phyloP scores from a whole-genome alignment of 768 basidiomycete species.

The Harrya chromipes region DNA sequence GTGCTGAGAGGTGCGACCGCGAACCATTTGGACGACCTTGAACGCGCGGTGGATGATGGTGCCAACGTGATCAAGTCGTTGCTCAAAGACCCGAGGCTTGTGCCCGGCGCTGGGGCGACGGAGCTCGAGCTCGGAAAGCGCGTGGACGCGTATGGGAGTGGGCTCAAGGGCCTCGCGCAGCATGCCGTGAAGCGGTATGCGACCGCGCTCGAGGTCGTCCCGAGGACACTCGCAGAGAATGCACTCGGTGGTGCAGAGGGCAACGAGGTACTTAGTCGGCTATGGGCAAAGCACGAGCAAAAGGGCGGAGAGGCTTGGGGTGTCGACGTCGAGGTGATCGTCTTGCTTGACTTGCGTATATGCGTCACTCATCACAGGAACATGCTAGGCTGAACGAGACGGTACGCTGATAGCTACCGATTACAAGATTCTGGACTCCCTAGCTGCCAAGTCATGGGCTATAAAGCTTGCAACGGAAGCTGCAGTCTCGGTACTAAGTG shows the following conservation, averaged over 20 bases:
- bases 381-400: slow-evolving; percentile 64
- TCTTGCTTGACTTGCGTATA: not conserved
- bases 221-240: slow-evolving; percentile 91
- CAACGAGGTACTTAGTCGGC: slow-evolving; percentile 83
- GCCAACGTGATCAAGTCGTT: slow-evolving; percentile 94
- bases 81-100: slow-evolving; percentile 84
- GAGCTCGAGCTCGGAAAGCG: slow-evolving; percentile 89
- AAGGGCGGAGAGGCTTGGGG: slow-evolving; percentile 74
- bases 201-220: slow-evolving; percentile 87
- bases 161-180: slow-evolving; percentile 87
- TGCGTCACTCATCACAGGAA: not conserved
- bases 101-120: slow-evolving; percentile 92
- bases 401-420: slow-evolving; percentile 67
- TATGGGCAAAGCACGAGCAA: slow-evolving; percentile 89
- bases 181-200: slow-evolving; percentile 92
- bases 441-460: slow-evolving; percentile 89
- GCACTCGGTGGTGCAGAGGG: slow-evolving; percentile 88
- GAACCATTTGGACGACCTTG: slow-evolving; percentile 92
- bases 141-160: slow-evolving; percentile 83
- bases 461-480: slow-evolving; percentile 89
- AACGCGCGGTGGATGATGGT: slow-evolving; percentile 94
- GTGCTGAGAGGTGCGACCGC: slow-evolving; percentile 93
- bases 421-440: slow-evolving; percentile 77
- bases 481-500: slow-evolving; percentile 85
- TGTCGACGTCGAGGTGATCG: slow-evolving; percentile 80